These are phyloP conservation scores for Cryptococcus sp. DNA, from an alignment of 1,284 basidiomycete genomes.

Conservation along the genomic window DNA sequence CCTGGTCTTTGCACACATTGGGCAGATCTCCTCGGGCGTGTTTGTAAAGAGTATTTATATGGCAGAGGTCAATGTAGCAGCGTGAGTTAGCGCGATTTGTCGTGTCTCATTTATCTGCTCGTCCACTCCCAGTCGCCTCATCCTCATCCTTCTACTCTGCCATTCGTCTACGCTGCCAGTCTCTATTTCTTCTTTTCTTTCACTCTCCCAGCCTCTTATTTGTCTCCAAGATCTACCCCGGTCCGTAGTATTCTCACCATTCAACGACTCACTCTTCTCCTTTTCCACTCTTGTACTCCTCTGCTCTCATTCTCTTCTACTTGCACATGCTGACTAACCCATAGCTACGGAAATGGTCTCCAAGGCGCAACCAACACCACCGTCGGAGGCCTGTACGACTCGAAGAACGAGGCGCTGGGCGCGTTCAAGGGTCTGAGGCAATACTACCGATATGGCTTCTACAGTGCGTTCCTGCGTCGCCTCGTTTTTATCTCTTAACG, in stretches of 20 bases:
- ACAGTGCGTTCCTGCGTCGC: constrained; percentile 40
- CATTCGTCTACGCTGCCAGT: too few relatives aligned
- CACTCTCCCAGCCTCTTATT: too few relatives aligned
- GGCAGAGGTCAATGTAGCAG: constrained; percentile 46
- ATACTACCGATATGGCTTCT: constrained; percentile 51
- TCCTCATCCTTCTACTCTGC: too few relatives aligned
- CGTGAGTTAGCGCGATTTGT: constrained; percentile 29
- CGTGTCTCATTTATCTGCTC: too few relatives aligned
- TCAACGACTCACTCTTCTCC: too few relatives aligned
- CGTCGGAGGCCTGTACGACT: constrained; percentile 35
- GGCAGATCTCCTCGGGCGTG: constrained; percentile 41
- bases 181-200: too few relatives aligned
- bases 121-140: too few relatives aligned
- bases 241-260: too few relatives aligned
- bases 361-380: constrained; percentile 30
- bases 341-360: constrained; percentile 41
- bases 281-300: too few relatives aligned
- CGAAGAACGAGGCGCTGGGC: constrained; percentile 37
- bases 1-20: constrained; percentile 49
- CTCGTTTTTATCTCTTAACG: too few relatives aligned
- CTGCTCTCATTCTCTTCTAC: not conserved
- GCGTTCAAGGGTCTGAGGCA: constrained; percentile 40
- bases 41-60: constrained; percentile 42
- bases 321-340: too few relatives aligned
- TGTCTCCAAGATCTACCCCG: too few relatives aligned